Base-by-base conservation (phyloP, 1,284 basidiomycete genomes). In the Hypsizygus ulmarius region DNA sequence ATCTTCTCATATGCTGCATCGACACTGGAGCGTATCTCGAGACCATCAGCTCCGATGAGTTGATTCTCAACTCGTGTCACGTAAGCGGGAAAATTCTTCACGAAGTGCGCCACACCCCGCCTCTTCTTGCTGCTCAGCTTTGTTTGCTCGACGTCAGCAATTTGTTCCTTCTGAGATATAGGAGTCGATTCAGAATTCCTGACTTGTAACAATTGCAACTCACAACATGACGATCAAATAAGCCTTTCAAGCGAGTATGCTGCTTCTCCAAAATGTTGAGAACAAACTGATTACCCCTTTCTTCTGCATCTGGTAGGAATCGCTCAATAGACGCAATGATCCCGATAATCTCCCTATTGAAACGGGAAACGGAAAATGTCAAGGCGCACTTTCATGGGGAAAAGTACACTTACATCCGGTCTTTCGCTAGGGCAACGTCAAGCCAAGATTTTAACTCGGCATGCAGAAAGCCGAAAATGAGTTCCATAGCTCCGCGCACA, bases 401-500 rank as follows among this genome's bases (percentile, higher is more conserved):
- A 19, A 25, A 34, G n/a, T 30, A 30, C 21, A 73, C 89, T 68
- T 64, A 93, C 94, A 94, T 73, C 49, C 70, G 75, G 63, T 97
- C 94, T 59, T 81, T 84, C 27, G 78, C 74, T 39, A 95, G 64
- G 0, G 89, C 87, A 12, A 69, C 75, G 56, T 97, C 94, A 10
- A 93, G 74, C 87, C 93, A 97, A 6, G 75, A 68, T 66, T 92
- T 93, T 51, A 97, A 58, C 63, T 97, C 93, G 1, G 76, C 74
- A 3, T 88, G 85, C 14, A 99, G 69, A 69, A 96, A 98, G 6
- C 93, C 92, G 66, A 98, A 99, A 50, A 98, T 93, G 40, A 97
- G 72, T 56, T 98, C 95, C 85, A 98, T 84, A 14, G 93, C 92
- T 5, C 84, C 84, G 18, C 90, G 81, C 19, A 93, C 79, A 8